Percentiles rank a stretch among this genome's conserved stretches.
Conservation (phyloP, 176 grass and related monocot genomes). For the barley (Hordeum vulgare) region MorexV3_pseudomolecules_assembly NC_058522.1:396291485-396291984, state of each 20-base stretch:
- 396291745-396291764: constrained; percentile 75
- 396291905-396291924: constrained; percentile 66
- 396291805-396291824: constrained; percentile 63
- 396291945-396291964: constrained; percentile 69
- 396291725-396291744: constrained; percentile 34
- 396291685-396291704: constrained; percentile 71
- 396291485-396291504: constrained; percentile 17
- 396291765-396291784: constrained; percentile 43
- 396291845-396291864: constrained; percentile 68
- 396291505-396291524: background rate
- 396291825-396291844: constrained; percentile 57
- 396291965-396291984: constrained; percentile 53
- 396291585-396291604: background rate
- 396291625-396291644: background rate
- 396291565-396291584: constrained; percentile 1
- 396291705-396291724: background rate
- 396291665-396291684: constrained; percentile 43
- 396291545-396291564: constrained; percentile 15
- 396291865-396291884: background rate
- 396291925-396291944: constrained; percentile 76
- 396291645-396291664: background rate
- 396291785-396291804: constrained; percentile 60
- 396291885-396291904: constrained; percentile 3
- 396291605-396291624: background rate
- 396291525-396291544: constrained; percentile 40